Evolutionary conservation across 805 yeast species (phyloP).

Genomic region (Saccharomycopsis fodiens): DNA sequence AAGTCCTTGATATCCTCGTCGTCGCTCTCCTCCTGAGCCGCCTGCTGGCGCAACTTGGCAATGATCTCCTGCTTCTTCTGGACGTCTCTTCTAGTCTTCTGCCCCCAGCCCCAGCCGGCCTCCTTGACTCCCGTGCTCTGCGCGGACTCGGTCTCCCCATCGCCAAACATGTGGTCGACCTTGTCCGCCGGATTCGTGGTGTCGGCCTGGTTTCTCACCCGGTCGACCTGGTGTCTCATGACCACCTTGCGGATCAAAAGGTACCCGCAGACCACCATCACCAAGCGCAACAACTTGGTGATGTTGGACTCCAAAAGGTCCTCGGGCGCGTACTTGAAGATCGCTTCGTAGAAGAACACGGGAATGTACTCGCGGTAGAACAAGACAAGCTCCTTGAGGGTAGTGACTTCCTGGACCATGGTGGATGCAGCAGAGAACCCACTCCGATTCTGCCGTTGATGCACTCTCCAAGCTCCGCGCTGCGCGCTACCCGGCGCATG

Average conservation of each 20-base stretch:
- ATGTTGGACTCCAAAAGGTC: constrained; percentile 13
- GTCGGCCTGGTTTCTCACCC: constrained; percentile 10
- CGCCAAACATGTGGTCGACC: constrained; percentile 1
- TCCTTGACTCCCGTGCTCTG: constrained; percentile 10
- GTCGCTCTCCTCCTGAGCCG: constrained; percentile 9
- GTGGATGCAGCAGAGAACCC: no score
- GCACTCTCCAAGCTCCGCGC: no score
- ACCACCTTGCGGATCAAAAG: constrained; percentile 14
- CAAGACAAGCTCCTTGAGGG: constrained; percentile 8
- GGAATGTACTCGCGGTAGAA: constrained; percentile 7
- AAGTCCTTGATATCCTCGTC: constrained; percentile 20
- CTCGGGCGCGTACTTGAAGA: constrained; percentile 9
- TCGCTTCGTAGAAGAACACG: constrained; percentile 11
- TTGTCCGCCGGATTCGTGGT: constrained; percentile 13
- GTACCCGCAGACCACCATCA: constrained; percentile 16
- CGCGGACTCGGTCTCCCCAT: neutral
- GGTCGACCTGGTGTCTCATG: constrained; percentile 13
- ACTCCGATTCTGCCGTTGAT: no score
- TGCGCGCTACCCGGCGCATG: no score
- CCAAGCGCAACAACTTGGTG: constrained; percentile 10
- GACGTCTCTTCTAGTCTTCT: constrained; percentile 14
- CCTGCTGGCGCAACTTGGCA: constrained; percentile 1
- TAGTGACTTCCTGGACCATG: neutral
- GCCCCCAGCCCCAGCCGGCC: constrained; percentile 20
- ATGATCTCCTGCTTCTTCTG: constrained; percentile 10